Conservation (phyloP, 768 basidiomycete genomes). For the Suillus bovinus region DNA sequence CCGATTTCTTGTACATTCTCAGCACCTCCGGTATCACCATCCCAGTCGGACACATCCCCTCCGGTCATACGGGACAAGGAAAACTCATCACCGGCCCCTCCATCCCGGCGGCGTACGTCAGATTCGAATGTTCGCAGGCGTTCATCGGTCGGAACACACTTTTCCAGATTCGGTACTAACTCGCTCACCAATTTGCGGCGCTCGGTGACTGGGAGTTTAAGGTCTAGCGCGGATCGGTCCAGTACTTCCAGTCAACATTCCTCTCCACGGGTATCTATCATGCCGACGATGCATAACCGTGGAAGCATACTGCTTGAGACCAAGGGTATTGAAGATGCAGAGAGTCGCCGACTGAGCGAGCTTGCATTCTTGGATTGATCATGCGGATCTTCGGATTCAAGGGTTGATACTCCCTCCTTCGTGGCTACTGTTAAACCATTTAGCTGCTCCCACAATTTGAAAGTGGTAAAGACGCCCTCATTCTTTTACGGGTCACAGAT, state of each 20-base stretch:
- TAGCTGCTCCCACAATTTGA: background rate
- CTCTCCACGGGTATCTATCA: slow-evolving; percentile 42
- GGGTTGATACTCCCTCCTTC: background rate
- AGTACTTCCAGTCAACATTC: slow-evolving; percentile 36
- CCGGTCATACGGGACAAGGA: slow-evolving; percentile 18
- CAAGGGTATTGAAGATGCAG: slow-evolving; percentile 61
- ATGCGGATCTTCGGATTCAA: slow-evolving; percentile 6
- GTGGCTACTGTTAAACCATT: background rate
- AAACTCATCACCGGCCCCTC: background rate
- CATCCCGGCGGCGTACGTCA: slow-evolving; percentile 20
- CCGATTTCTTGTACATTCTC: slow-evolving; percentile 27
- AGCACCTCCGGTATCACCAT: slow-evolving; percentile 15
- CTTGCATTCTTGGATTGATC: slow-evolving; percentile 58
- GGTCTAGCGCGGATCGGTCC: slow-evolving; percentile 33
- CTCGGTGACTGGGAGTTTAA: slow-evolving; percentile 40
- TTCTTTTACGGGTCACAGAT: background rate
- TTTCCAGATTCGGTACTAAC: slow-evolving; percentile 34
- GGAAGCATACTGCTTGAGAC: slow-evolving; percentile 58
- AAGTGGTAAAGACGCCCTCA: too few relatives aligned
- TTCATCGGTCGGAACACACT: slow-evolving; percentile 2
- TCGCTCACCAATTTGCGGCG: slow-evolving; percentile 49
- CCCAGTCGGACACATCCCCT: slow-evolving; percentile 17
- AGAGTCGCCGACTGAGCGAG: slow-evolving; percentile 69
- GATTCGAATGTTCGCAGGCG: slow-evolving; percentile 19
- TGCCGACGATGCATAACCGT: slow-evolving; percentile 58